These are phyloP conservation scores for Daedaleopsis sinensis DNA, from an alignment of 768 basidiomycete species.

Conservation along the genomic window DNA sequence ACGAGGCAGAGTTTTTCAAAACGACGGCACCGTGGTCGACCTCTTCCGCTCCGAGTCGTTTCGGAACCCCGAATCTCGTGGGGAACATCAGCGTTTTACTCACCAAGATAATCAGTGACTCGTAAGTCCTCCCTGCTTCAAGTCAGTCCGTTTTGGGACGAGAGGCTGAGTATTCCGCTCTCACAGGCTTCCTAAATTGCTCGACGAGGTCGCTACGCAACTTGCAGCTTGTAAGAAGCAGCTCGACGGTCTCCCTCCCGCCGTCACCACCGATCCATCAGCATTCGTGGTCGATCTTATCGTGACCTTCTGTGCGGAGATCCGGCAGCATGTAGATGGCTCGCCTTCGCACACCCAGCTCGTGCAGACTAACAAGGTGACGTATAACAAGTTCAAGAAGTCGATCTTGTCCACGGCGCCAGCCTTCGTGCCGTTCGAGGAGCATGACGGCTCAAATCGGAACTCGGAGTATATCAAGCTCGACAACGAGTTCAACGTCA, in stretches of 20 bases:
- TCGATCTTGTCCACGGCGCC: constrained; percentile 43
- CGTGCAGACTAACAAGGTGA: constrained; percentile 36
- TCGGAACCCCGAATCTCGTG: constrained; percentile 61
- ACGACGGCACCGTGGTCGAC: constrained; percentile 53
- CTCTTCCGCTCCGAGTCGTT: constrained; percentile 46
- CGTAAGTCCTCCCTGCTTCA: background rate
- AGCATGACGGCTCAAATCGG: constrained; percentile 14
- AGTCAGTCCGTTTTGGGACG: background rate
- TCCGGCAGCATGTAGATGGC: constrained; percentile 13
- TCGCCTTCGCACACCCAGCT: constrained; percentile 33
- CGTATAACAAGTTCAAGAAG: constrained; percentile 38
- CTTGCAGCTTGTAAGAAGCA: constrained; percentile 10
- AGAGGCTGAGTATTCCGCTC: background rate
- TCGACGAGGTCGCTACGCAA: constrained; percentile 14
- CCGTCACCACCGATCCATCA: constrained; percentile 18
- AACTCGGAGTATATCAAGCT: constrained; percentile 1
- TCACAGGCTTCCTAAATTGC: constrained; percentile 14
- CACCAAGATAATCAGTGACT: constrained; percentile 29
- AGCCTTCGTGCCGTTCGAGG: constrained; percentile 40
- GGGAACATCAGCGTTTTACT: constrained; percentile 53
- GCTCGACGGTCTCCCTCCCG: constrained; percentile 16
- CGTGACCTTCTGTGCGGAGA: constrained; percentile 10
- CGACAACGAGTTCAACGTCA: constrained; percentile 5
- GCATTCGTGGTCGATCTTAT: constrained; percentile 21
- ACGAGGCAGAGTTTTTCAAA: constrained; percentile 50